Evolutionary conservation across 257 asterid species (phyloP).

Genomic region (Hygrophila difformis): DNA sequence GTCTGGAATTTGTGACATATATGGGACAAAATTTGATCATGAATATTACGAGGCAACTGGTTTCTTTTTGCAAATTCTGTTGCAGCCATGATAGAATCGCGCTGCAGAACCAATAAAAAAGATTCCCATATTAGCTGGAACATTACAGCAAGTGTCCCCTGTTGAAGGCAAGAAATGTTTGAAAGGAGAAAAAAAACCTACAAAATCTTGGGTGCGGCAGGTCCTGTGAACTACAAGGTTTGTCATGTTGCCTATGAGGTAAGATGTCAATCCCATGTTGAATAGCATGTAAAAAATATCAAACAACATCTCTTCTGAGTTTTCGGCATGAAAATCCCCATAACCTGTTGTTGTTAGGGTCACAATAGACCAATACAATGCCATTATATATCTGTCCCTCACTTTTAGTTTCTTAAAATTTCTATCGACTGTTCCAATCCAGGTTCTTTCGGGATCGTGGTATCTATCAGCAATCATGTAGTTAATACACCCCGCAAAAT

Average conservation of each 20-base stretch:
- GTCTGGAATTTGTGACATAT: conserved; percentile 69
- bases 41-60: conserved; percentile 43
- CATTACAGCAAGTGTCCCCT: no score
- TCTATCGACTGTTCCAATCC: conserved; percentile 50
- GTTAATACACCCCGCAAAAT: conserved; percentile 52
- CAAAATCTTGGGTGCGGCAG: conserved; percentile 48
- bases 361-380: conserved; percentile 57
- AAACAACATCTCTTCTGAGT: conserved; percentile 71
- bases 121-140: neutral
- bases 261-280: conserved; percentile 75
- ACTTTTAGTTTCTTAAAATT: conserved; percentile 33
- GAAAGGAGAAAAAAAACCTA: conserved; percentile 20
- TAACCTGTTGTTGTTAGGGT: conserved; percentile 58
- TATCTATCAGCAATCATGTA: conserved; percentile 43
- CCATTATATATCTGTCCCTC: conserved; percentile 44
- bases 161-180: no score
- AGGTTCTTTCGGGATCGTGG: conserved; percentile 30
- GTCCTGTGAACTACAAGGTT: conserved; percentile 83
- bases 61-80: conserved; percentile 58
- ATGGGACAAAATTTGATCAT: conserved; percentile 59
- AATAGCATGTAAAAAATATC: conserved; percentile 73
- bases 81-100: conserved; percentile 59
- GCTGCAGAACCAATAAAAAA: conserved; percentile 26
- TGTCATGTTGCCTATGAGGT: conserved; percentile 93
- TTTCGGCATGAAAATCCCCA: conserved; percentile 59